Conservation (phyloP, 768 basidiomycete species). For the Baorangia bicolor region DNA sequence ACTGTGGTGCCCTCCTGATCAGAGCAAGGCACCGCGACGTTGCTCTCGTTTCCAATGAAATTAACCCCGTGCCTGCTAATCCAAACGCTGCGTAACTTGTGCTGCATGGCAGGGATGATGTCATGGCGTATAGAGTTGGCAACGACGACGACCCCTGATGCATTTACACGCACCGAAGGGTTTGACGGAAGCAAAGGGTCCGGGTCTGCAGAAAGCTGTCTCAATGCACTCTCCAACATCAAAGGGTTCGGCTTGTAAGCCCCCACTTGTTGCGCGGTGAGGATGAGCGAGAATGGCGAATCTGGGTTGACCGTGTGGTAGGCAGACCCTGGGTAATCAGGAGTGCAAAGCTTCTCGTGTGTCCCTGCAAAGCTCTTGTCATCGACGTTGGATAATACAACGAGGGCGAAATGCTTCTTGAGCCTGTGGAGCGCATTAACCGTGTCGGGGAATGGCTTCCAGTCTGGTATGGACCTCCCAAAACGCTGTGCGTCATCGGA, state of each 20-base stretch:
- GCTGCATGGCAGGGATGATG: slow-evolving; percentile 55
- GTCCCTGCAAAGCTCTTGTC: slow-evolving; percentile 59
- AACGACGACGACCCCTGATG: slow-evolving; percentile 53
- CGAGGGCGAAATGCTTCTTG: slow-evolving; percentile 62
- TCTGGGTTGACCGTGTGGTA: slow-evolving; percentile 41
- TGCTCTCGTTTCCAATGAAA: slow-evolving; percentile 36
- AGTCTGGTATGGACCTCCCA: slow-evolving; percentile 57
- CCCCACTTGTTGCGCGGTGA: slow-evolving; percentile 73
- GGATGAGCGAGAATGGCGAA: slow-evolving; percentile 63
- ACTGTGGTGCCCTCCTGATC: slow-evolving; percentile 15
- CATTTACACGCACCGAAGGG: slow-evolving; percentile 29
- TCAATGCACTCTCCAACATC: slow-evolving; percentile 35
- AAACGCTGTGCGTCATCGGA: slow-evolving; percentile 45
- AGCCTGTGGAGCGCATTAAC: slow-evolving; percentile 56
- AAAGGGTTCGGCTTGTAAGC: slow-evolving; percentile 65
- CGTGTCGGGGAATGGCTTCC: slow-evolving; percentile 71
- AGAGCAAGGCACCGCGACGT: slow-evolving; percentile 31
- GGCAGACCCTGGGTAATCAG: slow-evolving; percentile 20
- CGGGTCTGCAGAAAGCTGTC: slow-evolving; percentile 24
- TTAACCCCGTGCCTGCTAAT: slow-evolving; percentile 48
- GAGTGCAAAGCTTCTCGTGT: slow-evolving; percentile 45
- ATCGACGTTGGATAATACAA: slow-evolving; percentile 78
- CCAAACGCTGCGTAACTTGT: slow-evolving; percentile 63
- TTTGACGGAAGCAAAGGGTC: slow-evolving; percentile 19
- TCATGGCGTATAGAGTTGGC: slow-evolving; percentile 71